Conservation (phyloP, 352 stramenopile genomes). For the Globisporangium solare region DNA sequence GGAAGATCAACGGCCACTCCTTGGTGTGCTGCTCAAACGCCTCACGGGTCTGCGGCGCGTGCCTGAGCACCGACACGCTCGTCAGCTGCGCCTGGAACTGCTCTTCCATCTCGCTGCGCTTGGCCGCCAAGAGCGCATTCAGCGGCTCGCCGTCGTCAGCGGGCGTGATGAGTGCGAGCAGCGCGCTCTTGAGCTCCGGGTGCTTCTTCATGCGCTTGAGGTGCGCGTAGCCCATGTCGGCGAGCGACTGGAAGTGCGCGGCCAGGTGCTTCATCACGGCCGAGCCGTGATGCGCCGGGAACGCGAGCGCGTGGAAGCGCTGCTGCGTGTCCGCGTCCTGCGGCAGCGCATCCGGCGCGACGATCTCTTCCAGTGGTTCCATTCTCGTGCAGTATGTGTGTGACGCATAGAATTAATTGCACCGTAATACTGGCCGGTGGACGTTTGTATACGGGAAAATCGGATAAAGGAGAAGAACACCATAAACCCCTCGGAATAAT, state of each 20-base stretch:
- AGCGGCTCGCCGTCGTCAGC: conserved; percentile 12
- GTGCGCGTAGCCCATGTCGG: conserved; percentile 62
- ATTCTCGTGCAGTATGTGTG: background rate
- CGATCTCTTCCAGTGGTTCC: conserved; percentile 40
- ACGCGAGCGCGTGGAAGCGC: conserved; percentile 64
- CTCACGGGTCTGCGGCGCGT: conserved; percentile 48
- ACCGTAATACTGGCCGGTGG: too few species aligned
- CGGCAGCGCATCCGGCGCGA: conserved; percentile 19
- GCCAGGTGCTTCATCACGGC: conserved; percentile 62
- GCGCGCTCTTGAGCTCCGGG: conserved; percentile 20
- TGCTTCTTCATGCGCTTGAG: conserved; percentile 85
- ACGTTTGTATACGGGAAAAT: too few species aligned
- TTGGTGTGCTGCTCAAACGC: conserved; percentile 57
- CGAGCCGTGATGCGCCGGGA: conserved; percentile 56
- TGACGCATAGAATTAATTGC: too few species aligned
- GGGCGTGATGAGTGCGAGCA: conserved; percentile 56
- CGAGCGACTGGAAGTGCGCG: conserved; percentile 42
- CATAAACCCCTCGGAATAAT: too few species aligned
- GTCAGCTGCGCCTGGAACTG: conserved; percentile 46
- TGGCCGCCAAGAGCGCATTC: conserved; percentile 2
- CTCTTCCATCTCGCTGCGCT: conserved; percentile 19
- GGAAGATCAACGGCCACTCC: conserved; percentile 74
- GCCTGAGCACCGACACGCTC: conserved; percentile 48
- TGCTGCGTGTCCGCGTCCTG: conserved; percentile 44
- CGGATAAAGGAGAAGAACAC: too few species aligned